Evolutionary conservation across 768 basidiomycete genomes (phyloP).

Genomic region (Boletus pseudo-olivaceus): DNA sequence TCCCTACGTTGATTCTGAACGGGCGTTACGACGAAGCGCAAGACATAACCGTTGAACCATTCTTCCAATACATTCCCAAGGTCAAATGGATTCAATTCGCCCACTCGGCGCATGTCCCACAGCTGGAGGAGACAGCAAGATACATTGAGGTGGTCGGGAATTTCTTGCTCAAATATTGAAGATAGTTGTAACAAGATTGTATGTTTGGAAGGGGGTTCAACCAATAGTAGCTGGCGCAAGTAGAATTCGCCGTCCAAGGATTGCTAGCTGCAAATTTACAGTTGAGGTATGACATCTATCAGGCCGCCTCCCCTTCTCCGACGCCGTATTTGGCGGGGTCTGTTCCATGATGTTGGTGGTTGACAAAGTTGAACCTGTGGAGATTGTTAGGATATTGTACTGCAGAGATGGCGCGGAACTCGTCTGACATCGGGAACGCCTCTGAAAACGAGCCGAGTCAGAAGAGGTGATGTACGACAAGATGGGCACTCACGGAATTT

Average conservation of each 20-base stretch:
- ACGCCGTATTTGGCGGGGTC: conserved; percentile 78
- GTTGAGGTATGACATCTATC: conserved; percentile 13
- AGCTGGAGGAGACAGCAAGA: conserved; percentile 37
- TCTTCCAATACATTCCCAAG: conserved; percentile 30
- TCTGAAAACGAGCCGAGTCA: conserved; percentile 38
- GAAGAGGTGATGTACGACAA: conserved; percentile 1
- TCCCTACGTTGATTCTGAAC: conserved; percentile 35
- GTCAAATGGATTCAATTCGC: conserved; percentile 38
- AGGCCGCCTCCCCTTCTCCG: conserved; percentile 25
- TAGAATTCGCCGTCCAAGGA: not conserved
- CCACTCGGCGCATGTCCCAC: conserved; percentile 35
- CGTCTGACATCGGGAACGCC: conserved; percentile 72
- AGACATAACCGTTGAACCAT: conserved; percentile 33
- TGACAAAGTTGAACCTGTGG: conserved; percentile 91
- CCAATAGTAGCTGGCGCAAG: not conserved
- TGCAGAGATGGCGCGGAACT: not conserved
- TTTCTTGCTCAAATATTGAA: conserved; percentile 25
- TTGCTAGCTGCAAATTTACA: conserved; percentile 8
- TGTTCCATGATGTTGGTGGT: conserved; percentile 83
- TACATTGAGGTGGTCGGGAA: conserved; percentile 32
- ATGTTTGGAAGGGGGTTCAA: not conserved
- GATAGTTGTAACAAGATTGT: not conserved
- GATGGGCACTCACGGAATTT: conserved; percentile 69
- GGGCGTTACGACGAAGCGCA: conserved; percentile 37
- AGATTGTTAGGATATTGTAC: conserved; percentile 5